Percentiles rank a stretch among this genome's conserved stretches.
Conservation (phyloP, 1,284 basidiomycete species). For the Stygiomarasmius scandens region DNA sequence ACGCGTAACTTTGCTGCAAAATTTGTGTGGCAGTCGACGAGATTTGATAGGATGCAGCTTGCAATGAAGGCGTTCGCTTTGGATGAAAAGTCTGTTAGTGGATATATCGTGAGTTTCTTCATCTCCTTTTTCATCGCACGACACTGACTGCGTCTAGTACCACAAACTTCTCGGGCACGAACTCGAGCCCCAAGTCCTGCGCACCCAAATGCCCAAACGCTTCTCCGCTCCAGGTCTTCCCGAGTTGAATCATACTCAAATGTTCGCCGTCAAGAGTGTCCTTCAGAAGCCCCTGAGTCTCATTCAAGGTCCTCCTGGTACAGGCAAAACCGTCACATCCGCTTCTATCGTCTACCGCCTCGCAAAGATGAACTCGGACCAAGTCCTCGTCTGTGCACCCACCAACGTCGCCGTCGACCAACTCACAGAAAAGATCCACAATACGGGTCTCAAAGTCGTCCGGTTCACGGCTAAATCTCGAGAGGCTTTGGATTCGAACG, state of each 20-base stretch:
- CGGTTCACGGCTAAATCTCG: conserved; percentile 97
- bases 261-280: conserved; percentile 98
- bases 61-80: conserved; percentile 99
- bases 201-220: conserved; percentile 93
- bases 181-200: conserved; percentile 86
- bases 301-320: conserved; percentile 98
- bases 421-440: conserved; percentile 97
- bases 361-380: conserved; percentile 99
- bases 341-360: conserved; percentile 99
- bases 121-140: conserved; percentile 5
- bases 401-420: conserved; percentile 99
- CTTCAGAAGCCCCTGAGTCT: conserved; percentile 97
- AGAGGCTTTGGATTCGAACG: conserved; percentile 93
- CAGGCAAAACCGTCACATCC: conserved; percentile 99
- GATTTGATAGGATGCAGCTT: conserved; percentile 98
- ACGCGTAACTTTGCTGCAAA: conserved; percentile 95
- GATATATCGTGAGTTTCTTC: conserved; percentile 88
- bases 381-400: conserved; percentile 97
- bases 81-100: conserved; percentile 98
- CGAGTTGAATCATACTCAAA: conserved; percentile 98
- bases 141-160: conserved; percentile 58
- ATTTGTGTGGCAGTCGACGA: conserved; percentile 99
- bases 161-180: conserved; percentile 98
- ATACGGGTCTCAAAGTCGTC: conserved; percentile 96
- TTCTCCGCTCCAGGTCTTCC: conserved; percentile 97